phyloP scores from a whole-genome alignment of 2,329 filamentous ascomycete species.

The Ampelomyces quisqualis region DNA sequence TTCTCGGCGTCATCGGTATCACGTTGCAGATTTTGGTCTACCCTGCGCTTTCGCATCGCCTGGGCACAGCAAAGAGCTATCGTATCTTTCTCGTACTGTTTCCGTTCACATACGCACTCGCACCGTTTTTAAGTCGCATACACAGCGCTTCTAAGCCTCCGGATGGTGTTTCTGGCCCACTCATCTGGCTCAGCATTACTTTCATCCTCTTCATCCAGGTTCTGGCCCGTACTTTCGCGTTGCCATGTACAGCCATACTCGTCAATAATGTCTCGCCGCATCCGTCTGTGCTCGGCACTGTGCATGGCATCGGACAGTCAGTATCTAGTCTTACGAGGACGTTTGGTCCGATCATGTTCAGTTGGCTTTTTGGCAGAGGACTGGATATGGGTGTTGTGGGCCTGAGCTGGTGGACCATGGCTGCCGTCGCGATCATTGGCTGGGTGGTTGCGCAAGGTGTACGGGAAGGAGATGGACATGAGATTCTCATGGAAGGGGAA shows the following conservation, averaged over 20 bases:
- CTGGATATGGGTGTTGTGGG: constrained; percentile 60
- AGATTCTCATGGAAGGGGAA: constrained; percentile 65
- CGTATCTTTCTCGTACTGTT: constrained; percentile 48
- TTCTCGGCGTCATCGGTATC: constrained; percentile 52
- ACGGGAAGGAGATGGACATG: constrained; percentile 63
- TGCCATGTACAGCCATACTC: constrained; percentile 60
- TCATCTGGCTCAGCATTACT: constrained; percentile 49
- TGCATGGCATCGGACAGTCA: constrained; percentile 62
- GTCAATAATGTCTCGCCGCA: constrained; percentile 54
- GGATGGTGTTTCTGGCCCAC: constrained; percentile 41
- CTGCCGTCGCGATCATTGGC: constrained; percentile 52
- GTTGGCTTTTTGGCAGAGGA: constrained; percentile 61
- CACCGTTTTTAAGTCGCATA: constrained; percentile 48
- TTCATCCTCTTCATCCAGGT: constrained; percentile 49
- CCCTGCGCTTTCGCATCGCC: constrained; percentile 44
- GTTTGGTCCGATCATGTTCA: constrained; percentile 61
- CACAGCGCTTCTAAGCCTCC: constrained; percentile 45
- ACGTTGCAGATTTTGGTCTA: constrained; percentile 50
- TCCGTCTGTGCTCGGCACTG: constrained; percentile 55
- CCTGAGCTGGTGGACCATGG: constrained; percentile 60
- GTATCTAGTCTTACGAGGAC: constrained; percentile 61
- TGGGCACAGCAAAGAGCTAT: constrained; percentile 48
- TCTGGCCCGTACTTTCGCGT: constrained; percentile 51
- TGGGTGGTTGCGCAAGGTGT: constrained; percentile 58
- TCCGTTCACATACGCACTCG: constrained; percentile 48